These are phyloP conservation scores for Phaeomoniella chlamydospora DNA, from an alignment of 2,329 filamentous ascomycete genomes.

Conservation along the genomic window DNA sequence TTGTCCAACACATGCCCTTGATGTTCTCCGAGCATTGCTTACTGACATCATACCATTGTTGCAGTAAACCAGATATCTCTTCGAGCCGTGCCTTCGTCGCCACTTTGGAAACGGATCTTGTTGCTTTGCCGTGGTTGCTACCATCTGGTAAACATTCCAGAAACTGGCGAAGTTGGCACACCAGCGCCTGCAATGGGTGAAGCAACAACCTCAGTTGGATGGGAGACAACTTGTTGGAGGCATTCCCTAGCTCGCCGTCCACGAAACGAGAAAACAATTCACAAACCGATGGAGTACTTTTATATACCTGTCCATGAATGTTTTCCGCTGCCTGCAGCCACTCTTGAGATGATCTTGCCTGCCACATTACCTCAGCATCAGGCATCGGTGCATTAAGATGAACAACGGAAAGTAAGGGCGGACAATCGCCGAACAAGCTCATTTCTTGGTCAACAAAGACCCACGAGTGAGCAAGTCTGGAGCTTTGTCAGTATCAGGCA, in stretches of 20 bases:
- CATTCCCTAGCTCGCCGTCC: slow-evolving; percentile 42
- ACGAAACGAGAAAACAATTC: slow-evolving; percentile 56
- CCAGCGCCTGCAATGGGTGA: slow-evolving; percentile 51
- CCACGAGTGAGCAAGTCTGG: slow-evolving; percentile 59
- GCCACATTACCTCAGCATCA: slow-evolving; percentile 48
- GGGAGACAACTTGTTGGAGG: slow-evolving; percentile 30
- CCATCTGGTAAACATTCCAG: slow-evolving; percentile 49
- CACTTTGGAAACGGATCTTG: slow-evolving; percentile 39
- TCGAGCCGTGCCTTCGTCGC: slow-evolving; percentile 47
- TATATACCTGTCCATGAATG: slow-evolving; percentile 37
- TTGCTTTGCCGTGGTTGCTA: slow-evolving; percentile 15
- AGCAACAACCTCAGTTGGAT: slow-evolving; percentile 52
- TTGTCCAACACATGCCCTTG: slow-evolving; percentile 39
- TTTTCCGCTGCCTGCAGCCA: slow-evolving; percentile 48
- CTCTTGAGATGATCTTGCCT: slow-evolving; percentile 39
- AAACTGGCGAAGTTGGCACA: slow-evolving; percentile 51
- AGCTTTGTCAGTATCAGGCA: slow-evolving; percentile 8
- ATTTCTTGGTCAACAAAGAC: slow-evolving; percentile 61
- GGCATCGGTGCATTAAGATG: slow-evolving; percentile 53
- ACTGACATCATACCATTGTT: slow-evolving; percentile 54
- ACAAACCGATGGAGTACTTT: slow-evolving; percentile 32
- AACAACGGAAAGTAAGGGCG: slow-evolving; percentile 48
- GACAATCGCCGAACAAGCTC: slow-evolving; percentile 49
- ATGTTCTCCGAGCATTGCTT: slow-evolving; percentile 40
- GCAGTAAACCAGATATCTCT: slow-evolving; percentile 49